Conservation (phyloP, 257 asterid genomes). For the Nicotiana paniculata region DNA sequence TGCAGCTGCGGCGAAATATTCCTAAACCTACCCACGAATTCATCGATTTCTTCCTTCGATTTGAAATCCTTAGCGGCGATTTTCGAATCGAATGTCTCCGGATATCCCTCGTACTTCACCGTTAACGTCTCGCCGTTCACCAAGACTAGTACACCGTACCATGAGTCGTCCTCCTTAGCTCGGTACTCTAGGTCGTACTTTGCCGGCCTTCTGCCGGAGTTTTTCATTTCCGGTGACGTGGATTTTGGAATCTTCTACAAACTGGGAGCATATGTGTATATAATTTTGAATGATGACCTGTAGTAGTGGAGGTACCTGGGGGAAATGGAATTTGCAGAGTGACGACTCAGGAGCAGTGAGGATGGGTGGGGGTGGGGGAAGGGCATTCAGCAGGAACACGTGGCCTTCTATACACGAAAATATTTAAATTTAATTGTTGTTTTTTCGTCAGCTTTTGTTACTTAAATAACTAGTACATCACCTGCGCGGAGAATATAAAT, state of each 20-base stretch:
- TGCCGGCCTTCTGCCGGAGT: not conserved
- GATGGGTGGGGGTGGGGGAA: no score
- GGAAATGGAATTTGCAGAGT: not conserved
- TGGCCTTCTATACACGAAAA: no score
- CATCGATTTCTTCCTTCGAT: slow-evolving; percentile 24
- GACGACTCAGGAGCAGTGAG: not conserved
- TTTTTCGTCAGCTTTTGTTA: no score
- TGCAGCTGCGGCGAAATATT: slow-evolving; percentile 37
- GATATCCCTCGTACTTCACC: slow-evolving; percentile 22
- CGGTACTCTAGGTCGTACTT: slow-evolving; percentile 31
- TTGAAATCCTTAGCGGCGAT: slow-evolving; percentile 19
- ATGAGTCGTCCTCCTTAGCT: slow-evolving; percentile 40
- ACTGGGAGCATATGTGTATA: not conserved
- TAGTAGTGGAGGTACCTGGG: not conserved
- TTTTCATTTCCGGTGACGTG: not conserved
- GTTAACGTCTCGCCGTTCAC: slow-evolving; percentile 17
- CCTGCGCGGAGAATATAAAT: no score
- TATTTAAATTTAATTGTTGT: no score
- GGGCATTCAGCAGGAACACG: no score
- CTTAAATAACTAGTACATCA: no score
- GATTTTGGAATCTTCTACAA: not conserved
- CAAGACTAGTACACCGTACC: slow-evolving; percentile 34
- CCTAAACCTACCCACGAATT: slow-evolving; percentile 31
- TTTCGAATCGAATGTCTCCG: not conserved
- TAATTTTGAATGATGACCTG: not conserved